Evolutionary conservation across 129 eudicot genomes (phyloP), one percentile per base, ranked within the genome.

Genomic region (Flaveria sonorensis): DNA sequence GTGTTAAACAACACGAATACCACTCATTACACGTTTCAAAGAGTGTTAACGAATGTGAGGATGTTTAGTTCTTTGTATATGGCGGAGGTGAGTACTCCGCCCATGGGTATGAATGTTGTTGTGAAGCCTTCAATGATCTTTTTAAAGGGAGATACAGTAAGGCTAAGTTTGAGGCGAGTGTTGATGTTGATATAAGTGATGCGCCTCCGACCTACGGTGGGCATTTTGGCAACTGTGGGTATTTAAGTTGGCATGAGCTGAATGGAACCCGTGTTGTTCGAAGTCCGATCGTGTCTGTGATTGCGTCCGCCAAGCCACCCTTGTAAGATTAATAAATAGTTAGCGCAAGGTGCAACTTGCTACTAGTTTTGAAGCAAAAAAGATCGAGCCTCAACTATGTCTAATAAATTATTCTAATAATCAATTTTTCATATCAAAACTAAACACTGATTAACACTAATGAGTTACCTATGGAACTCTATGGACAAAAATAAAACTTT

Each of bases 221-320:
- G 43, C 83, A 86, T 79, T 56, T 56, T 75, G 89, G 84, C 20
- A 86, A 83, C 48, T 77, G 66, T 19, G 87, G 86, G 14, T 81
- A 83, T 55, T 18, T 86, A 21, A 78, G 82, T 48, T 86, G 90
- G 84, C 14, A 24, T n/a, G 90, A 86, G 71, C 77, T 77, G 10
- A 81, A 83, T 10, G 87, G 85, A 23, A 83, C 55, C 32, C 85
- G 43, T 68, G 80, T 86, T 0, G 83, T 86, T 26, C 77, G 75
- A 61, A 86, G 89, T 62, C 87, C 85, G 11, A 82, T 86, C 0
- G 85, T 82, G 2, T 82, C 85, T 52, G 85, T 85, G 24, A 69
- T 45, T 3, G 86, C 78, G 11, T 63, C 82, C 9, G 56, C 5
- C 10, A 77, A 13, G 20, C 55, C 75, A 26, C 62, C 45, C 15